Evolutionary conservation across 371 early-diverging fungal species (phyloP), one percentile per base, ranked within the genome.

Genomic region (Syncephalastrum contaminatum): DNA sequence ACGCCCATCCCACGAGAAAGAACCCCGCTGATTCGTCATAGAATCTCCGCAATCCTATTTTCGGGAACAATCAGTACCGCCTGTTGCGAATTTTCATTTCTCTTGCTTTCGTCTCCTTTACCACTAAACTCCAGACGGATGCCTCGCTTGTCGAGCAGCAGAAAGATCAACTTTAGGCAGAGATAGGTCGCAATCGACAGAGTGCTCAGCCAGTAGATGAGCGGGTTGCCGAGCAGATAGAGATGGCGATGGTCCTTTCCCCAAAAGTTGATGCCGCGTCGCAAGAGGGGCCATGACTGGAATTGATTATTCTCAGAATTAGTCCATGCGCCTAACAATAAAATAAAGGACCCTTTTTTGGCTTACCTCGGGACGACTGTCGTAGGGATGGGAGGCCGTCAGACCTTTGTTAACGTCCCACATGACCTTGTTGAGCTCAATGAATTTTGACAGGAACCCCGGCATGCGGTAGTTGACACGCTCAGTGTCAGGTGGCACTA

Each of bases 201-300:
- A 46, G 90, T 80, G 3, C 89, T 73, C 22, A 82, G 51, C 89
- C 97, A 99, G 89, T 97, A 99, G 1, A 92, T 71, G 21, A 97
- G 57, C 14, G 99, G 98, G 67, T 99, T 99, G 18, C 99, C 99
- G 41, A 99, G 69, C 59, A 99, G 80, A 68, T 99, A 99, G 58
- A 99, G 83, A 56, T 93, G 91, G 39, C 70, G 74, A 44, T 79
- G 72, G 20, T 84, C 86, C 49, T 75, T 75, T 20, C 82, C 91
- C 98, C 98, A 98, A 75, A 94, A 98, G 24, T 89, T 90, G 65
- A 98, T 95, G 13, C 98, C 98, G 25, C 95, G 87, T 50, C 85
- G 72, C 53, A 97, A 72, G 62, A 92, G 80, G n/a, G 93, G 87
- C 98, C 98, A 98, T 21, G 56, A 43, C 58, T 64, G 49, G 14